Base-by-base conservation (phyloP, 2,329 filamentous ascomycete genomes). In the Massarina eburnea region DNA sequence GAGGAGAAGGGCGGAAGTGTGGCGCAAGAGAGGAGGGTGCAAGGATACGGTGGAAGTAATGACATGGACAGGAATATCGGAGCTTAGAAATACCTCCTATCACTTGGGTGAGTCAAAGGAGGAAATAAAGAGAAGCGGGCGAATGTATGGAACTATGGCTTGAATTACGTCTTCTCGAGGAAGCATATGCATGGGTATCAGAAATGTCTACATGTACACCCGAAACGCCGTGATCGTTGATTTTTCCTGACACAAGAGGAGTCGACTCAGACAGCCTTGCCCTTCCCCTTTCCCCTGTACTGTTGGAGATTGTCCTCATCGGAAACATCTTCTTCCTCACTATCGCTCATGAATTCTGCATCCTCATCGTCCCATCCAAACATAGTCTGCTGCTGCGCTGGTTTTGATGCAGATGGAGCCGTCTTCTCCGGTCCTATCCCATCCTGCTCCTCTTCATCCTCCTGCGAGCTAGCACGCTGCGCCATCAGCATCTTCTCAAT, bases 331-430 rank as follows among this genome's bases (percentile, higher is more conserved):
- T 74, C 73, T 8, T 74, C 74, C 12, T 76, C 73, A 21, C 72
- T 73, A 17, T 75, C 72, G 43, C 72, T 75, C 57, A 75, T 71
- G 41, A 68, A 68, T 43, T 71, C 65, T 14, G 66, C 64, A 30
- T 91, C 86, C 43, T 89, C 85, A 26, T 91, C 86, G 51, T 91
- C 88, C 71, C 91, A 92, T 0, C 87, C 88, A 58, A 85, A 87
- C 61, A 91, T 89, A 0, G 78, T 74, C 40, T 62, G 65, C n/a
- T 68, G 62, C 9, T 72, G 60, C 26, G 67, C 54, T n/a, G 60
- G 56, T 44, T 61, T 63, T 12, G 63, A 61, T 14, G 56, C 48
- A 6, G 59, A 59, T 18, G 58, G 54, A 14, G 47, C 46, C 8
- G 55, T 58, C 37, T 65, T 60, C n/a, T 47, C 38, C 21, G 55